Conservation (phyloP, 2,329 filamentous ascomycete species). For the Sclerotinia borealis region DNA sequence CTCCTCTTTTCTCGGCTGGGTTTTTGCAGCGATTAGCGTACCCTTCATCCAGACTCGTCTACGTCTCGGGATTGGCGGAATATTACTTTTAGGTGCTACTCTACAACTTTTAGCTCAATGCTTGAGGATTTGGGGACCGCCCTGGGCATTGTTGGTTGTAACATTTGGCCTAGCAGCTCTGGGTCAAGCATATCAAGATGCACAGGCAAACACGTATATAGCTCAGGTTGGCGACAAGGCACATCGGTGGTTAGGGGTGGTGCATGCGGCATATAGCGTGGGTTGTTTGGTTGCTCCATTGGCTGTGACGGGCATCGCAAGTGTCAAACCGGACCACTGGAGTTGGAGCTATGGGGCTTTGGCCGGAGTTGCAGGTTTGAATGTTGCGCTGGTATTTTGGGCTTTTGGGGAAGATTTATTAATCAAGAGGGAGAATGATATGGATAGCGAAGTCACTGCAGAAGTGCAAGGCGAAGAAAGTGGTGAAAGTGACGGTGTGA, state of each 20-base stretch:
- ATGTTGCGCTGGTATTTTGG: neutral
- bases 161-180: conserved; percentile 54
- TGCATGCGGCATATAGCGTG: conserved; percentile 52
- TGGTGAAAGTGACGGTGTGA: neutral
- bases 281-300: conserved; percentile 54
- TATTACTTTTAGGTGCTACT: conserved; percentile 49
- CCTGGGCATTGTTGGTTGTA: conserved; percentile 49
- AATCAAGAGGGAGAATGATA: neutral
- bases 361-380: neutral
- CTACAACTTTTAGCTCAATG: conserved; percentile 50
- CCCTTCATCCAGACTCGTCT: conserved; percentile 48
- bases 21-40: conserved; percentile 42
- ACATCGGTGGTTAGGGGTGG: conserved; percentile 56
- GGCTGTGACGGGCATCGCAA: conserved; percentile 46
- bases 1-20: conserved; percentile 54
- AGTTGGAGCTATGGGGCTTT: neutral
- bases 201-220: conserved; percentile 57
- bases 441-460: neutral
- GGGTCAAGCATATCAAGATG: conserved; percentile 58
- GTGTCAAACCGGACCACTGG: conserved; percentile 40
- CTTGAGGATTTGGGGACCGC: conserved; percentile 50
- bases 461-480: neutral
- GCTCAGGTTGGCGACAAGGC: conserved; percentile 40
- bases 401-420: neutral
- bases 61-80: conserved; percentile 47